These are phyloP conservation scores for Aspergillus asperescens DNA, from an alignment of 495 filamentous ascomycete species.

Conservation along the genomic window DNA sequence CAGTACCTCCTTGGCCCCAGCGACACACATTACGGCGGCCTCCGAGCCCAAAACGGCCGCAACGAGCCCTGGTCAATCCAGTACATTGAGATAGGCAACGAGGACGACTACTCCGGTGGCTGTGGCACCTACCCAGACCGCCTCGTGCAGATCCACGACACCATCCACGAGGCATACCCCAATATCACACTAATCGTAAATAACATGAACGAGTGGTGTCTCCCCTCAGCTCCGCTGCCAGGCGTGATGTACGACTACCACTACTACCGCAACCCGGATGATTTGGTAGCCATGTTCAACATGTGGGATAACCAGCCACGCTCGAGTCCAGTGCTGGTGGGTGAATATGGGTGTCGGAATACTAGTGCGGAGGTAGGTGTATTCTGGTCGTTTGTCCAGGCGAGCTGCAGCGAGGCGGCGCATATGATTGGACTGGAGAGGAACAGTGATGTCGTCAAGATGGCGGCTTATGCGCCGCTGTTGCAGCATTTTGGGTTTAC, in stretches of 20 bases:
- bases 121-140: slow-evolving; percentile 41
- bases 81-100: slow-evolving; percentile 53
- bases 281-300: slow-evolving; percentile 51
- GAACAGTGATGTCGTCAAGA: slow-evolving; percentile 54
- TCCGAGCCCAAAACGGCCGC: slow-evolving; percentile 42
- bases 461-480: slow-evolving; percentile 48
- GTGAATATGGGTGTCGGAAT: slow-evolving; percentile 55
- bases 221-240: slow-evolving; percentile 26
- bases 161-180: slow-evolving; percentile 43
- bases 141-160: slow-evolving; percentile 40
- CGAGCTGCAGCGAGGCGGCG: slow-evolving; percentile 59
- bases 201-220: slow-evolving; percentile 30
- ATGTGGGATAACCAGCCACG: slow-evolving; percentile 47
- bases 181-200: slow-evolving; percentile 41
- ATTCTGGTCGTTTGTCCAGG: slow-evolving; percentile 47
- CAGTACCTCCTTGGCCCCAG: slow-evolving; percentile 29
- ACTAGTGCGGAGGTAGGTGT: slow-evolving; percentile 32
- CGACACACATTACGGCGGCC: slow-evolving; percentile 32
- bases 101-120: slow-evolving; percentile 46
- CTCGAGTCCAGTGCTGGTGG: slow-evolving; percentile 40
- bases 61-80: slow-evolving; percentile 41
- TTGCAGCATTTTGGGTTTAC: slow-evolving; percentile 42
- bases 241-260: slow-evolving; percentile 44
- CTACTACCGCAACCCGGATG: slow-evolving; percentile 46
- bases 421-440: slow-evolving; percentile 64